Percentiles rank a stretch among this genome's conserved stretches.
These are phyloP conservation scores for Cyathus pygmaeus DNA, from an alignment of 1,284 basidiomycete species.

Conservation along the genomic window DNA sequence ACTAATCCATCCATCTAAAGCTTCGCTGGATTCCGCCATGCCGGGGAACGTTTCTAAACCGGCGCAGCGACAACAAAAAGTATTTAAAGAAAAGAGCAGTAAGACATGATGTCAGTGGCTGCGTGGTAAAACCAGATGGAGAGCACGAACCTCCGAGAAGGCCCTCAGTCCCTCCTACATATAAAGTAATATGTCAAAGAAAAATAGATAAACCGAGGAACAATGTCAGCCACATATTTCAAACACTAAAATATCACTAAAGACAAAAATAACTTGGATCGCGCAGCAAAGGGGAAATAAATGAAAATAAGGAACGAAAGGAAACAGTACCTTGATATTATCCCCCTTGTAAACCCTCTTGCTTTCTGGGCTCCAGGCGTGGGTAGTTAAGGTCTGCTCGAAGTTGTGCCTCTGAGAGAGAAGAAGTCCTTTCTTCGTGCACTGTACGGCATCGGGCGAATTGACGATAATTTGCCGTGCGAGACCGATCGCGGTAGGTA, in stretches of 20 bases:
- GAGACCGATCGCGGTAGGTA: constrained; percentile 70
- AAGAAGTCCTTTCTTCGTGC: constrained; percentile 76
- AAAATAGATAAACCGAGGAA: constrained; percentile 2
- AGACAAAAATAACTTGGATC: too few species aligned
- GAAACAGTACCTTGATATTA: constrained; percentile 73
- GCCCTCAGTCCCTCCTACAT: constrained; percentile 53
- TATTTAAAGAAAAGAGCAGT: too few species aligned
- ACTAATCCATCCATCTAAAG: constrained; percentile 42
- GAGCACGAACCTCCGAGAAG: constrained; percentile 36
- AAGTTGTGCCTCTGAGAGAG: constrained; percentile 64
- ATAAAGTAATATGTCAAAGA: neutral
- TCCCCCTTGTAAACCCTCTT: constrained; percentile 69
- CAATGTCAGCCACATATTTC: constrained; percentile 1
- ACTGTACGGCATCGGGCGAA: constrained; percentile 84
- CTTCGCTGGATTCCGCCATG: constrained; percentile 70
- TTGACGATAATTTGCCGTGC: constrained; percentile 72
- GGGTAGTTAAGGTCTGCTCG: constrained; percentile 63
- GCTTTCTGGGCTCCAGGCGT: constrained; percentile 61
- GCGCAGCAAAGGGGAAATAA: constrained; percentile 4
- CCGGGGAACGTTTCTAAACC: constrained; percentile 65
- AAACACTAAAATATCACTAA: too few species aligned
- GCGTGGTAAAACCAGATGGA: neutral
- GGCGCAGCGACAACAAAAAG: too few species aligned
- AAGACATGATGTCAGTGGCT: too few species aligned
- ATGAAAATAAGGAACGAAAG: neutral